A percentile compares a stretch with the other conserved stretches of the same genome.
Evolutionary conservation across 2,329 filamentous ascomycete genomes (phyloP).

Genomic region (Fusarium sororula): DNA sequence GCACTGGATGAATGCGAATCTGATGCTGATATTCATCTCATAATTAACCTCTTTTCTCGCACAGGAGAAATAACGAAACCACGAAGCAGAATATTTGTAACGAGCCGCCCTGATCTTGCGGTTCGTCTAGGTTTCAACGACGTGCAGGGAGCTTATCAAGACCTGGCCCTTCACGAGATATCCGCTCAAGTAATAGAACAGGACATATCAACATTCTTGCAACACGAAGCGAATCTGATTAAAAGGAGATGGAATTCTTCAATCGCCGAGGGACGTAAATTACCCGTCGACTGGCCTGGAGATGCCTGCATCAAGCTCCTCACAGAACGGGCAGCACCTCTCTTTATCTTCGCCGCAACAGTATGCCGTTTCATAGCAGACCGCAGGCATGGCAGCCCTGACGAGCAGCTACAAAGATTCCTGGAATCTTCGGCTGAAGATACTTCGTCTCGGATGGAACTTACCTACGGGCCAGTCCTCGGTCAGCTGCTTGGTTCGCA

Average conservation of each 20-base stretch:
- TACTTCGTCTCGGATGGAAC: accelerated
- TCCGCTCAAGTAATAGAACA: constrained; percentile 40
- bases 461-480: neutral
- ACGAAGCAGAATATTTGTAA: constrained; percentile 46
- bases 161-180: constrained; percentile 50
- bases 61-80: constrained; percentile 5
- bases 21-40: neutral
- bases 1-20: neutral
- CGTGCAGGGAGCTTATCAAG: constrained; percentile 31
- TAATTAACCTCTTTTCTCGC: neutral
- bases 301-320: neutral
- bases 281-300: neutral
- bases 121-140: constrained; percentile 49
- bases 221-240: neutral
- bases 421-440: neutral
- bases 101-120: constrained; percentile 53
- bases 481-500: neutral
- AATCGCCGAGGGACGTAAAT: accelerated
- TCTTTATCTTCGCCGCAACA: neutral
- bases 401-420: neutral
- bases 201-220: constrained; percentile 44
- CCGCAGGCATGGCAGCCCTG: neutral
- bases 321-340: accelerated
- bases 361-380: neutral
- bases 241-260: neutral